phyloP scores from a whole-genome alignment of 2,329 filamentous ascomycete genomes.

The Sclerotinia glacialis region DNA sequence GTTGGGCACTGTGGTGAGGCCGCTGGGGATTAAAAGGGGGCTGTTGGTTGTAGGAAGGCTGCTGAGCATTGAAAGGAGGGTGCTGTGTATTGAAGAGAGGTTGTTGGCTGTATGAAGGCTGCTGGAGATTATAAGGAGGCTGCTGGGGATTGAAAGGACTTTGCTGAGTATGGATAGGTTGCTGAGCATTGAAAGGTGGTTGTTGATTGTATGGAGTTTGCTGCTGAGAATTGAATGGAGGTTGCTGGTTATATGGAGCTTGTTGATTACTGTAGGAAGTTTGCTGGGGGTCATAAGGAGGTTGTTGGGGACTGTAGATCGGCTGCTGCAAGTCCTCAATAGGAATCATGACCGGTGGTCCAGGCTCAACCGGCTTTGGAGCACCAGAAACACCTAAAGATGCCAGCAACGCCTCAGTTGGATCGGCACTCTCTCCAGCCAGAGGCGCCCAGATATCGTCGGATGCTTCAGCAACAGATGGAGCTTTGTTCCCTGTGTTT shows the following conservation, averaged over 20 bases:
- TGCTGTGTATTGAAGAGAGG: slow-evolving; percentile 16
- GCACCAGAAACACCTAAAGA: slow-evolving; percentile 41
- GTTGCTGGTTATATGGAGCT: slow-evolving; percentile 15
- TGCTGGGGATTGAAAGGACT: slow-evolving; percentile 34
- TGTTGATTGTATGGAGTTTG: slow-evolving; percentile 30
- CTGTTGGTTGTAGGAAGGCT: slow-evolving; percentile 21
- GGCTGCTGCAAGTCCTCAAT: slow-evolving; percentile 11
- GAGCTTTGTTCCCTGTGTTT: slow-evolving; percentile 25
- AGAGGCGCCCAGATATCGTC: slow-evolving; percentile 39
- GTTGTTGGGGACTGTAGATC: slow-evolving; percentile 8
- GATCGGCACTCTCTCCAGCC: slow-evolving; percentile 36
- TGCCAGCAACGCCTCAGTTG: slow-evolving; percentile 39
- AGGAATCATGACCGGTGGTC: slow-evolving; percentile 24
- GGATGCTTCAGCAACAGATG: slow-evolving; percentile 29
- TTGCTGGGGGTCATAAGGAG: slow-evolving; percentile 11
- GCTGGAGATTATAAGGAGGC: slow-evolving; percentile 28
- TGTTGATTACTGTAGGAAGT: slow-evolving; percentile 13
- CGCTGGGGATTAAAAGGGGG: slow-evolving; percentile 35
- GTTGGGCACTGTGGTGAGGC: background rate
- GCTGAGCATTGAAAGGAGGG: slow-evolving; percentile 23
- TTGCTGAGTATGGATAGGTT: slow-evolving; percentile 29
- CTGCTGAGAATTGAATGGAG: slow-evolving; percentile 32
- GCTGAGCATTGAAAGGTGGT: slow-evolving; percentile 35
- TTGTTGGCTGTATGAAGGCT: slow-evolving; percentile 5
- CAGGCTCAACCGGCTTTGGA: slow-evolving; percentile 37